Conservation (phyloP, 176 grass and related monocot genomes). For the Echinochloa phyllopogon region DNA sequence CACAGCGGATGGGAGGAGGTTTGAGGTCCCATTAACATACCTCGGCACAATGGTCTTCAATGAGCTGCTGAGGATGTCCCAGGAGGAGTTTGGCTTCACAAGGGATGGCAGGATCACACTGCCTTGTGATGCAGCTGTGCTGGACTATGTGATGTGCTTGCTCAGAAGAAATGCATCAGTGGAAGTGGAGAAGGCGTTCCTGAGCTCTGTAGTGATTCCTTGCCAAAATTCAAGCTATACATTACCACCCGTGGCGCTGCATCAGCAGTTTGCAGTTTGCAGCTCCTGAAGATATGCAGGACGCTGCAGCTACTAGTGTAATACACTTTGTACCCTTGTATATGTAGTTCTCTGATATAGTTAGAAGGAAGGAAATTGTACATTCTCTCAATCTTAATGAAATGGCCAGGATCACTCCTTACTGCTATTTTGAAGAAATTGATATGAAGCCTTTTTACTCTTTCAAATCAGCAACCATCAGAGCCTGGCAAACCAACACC, state of each 20-base stretch:
- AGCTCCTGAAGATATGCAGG: conserved; percentile 34
- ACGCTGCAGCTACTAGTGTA: not conserved
- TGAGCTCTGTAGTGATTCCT: conserved; percentile 51
- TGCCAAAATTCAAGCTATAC: conserved; percentile 26
- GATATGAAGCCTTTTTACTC: not conserved
- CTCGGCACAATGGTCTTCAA: conserved; percentile 46
- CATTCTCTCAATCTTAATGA: conserved; percentile 7
- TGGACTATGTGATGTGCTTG: conserved; percentile 68
- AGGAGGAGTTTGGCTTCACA: conserved; percentile 58
- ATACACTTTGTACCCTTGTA: not conserved
- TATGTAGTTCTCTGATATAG: conserved; percentile 23
- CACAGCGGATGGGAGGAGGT: conserved; percentile 46
- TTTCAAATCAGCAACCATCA: not conserved
- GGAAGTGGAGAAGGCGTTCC: conserved; percentile 55
- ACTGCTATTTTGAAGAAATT: not conserved
- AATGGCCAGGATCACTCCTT: not conserved
- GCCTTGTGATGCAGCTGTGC: conserved; percentile 48
- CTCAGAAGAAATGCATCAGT: conserved; percentile 47
- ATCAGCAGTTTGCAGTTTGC: conserved; percentile 38
- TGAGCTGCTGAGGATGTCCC: conserved; percentile 48
- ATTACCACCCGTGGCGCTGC: not conserved
- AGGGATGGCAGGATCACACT: conserved; percentile 47
- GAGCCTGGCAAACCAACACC: not conserved
- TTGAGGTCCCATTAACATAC: conserved; percentile 57
- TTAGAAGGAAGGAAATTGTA: not conserved